Evolutionary conservation across 805 yeast genomes (phyloP), one percentile per base, ranked within the genome.

Genomic region (Kazachstania psychrophila): DNA sequence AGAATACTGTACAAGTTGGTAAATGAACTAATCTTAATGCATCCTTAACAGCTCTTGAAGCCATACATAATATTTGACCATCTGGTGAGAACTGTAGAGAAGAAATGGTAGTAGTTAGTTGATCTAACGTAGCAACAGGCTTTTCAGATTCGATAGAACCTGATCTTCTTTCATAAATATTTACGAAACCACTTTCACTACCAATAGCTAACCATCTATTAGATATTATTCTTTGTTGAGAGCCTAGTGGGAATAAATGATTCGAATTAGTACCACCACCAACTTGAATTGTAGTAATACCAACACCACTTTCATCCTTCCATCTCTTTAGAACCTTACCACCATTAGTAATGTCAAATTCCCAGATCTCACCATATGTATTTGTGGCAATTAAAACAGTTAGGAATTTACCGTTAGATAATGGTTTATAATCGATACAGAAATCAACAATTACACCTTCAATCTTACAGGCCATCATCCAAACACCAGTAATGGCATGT

Each of bases 161-260:
- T 57, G 24, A 57, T 29, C 46, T 42, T 38, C 71, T 68, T 55
- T 87, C 95, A 54, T 89, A 92, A 13, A 92, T 65, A 47, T 79
- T 84, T 12, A 92, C 98, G 43, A 86, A 75, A 45, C 99, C 99
- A 50, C 82, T 79, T 46, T 76, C 76, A 52, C 81, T 74, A 25
- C 98, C 99, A 39, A 92, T 66, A 0, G 98, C 98, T 39, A 84
- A 61, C 84, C 85, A 89, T 46, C 85, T 72, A 54, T 79, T 77
- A 9, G 51, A 42, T 33, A 43, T 51, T 13, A 58, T 39, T 31
- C 41, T 48, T 9, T 38, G 39, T 13, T 37, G 31, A 10, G 39
- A 28, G 9, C 38, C 30, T 6, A 47, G 45, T n/a, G 61, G 54
- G 23, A 49, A 45, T 23, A 56, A 44, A 24, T 52, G 51, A 24